Base-by-base conservation (phyloP, 768 basidiomycete species). In the Rhizopogon roseolus region DNA sequence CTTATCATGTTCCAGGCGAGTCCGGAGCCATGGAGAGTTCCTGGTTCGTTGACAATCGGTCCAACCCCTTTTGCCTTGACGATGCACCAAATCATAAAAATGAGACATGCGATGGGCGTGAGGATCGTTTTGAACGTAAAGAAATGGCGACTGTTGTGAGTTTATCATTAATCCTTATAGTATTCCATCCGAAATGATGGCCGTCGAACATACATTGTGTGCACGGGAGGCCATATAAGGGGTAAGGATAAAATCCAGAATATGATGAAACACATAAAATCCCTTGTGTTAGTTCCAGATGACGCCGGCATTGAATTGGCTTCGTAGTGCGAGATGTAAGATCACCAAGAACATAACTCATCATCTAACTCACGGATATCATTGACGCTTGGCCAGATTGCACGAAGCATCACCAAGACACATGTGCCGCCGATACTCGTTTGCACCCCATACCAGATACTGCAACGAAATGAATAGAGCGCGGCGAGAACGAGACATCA, bases 211-310 rank as follows among this genome's bases (percentile, higher is more conserved):
- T 64, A 83, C 84, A 87, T 84, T 64, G 84, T 76, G 72, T 90
- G 86, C 41, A 88, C 82, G 2, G 86, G 86, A 58, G 86, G 84
- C 83, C 84, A 88, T 58, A 89, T 85, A 8, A 82, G 84, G n/a
- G 85, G 86, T 27, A 89, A 78, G 32, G 82, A 85, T 46, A 87
- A 76, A 16, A 90, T 68, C 83, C 86, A 89, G 74, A 89, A 91
- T 52, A 91, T 76, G 76, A 91, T 82, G 78, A 91, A 91, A 53
- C 80, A 81, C 72, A 88, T 73, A 59, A 85, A 86, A 70, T 86
- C 81, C 44, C 77, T 77, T 11, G 83, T 83, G 43, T 75, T 85
- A 32, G 81, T 88, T 34, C 86, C 86, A 54, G 85, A 80, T 4
- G 81, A 82, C n/a, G 71, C 75, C 22, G 86, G 83, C 62, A 88